Conservation (phyloP, 2,329 filamentous ascomycete species). For the Lasiodiplodia sp. region DNA sequence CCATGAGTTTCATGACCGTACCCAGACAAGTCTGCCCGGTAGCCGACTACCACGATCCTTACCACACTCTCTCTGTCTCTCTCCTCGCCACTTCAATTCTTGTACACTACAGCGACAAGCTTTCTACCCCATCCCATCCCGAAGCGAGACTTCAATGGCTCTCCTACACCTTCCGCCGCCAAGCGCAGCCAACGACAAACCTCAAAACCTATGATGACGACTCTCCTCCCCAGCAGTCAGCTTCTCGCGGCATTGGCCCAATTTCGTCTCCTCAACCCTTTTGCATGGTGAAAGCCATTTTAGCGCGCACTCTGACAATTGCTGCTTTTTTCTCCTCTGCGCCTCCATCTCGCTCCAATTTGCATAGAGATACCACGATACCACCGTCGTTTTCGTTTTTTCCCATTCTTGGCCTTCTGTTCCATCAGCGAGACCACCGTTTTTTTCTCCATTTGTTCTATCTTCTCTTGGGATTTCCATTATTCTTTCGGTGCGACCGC, state of each 20-base stretch:
- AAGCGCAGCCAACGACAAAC: conserved; percentile 17
- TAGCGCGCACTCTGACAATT: conserved; percentile 8
- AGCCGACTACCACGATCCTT: conserved; percentile 16
- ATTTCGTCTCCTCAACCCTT: neutral
- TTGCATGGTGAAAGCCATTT: conserved; percentile 8
- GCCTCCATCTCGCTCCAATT: conserved; percentile 17
- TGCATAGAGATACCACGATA: conserved; percentile 28
- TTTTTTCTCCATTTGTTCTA: neutral
- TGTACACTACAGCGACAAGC: conserved; percentile 18
- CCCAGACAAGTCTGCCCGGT: neutral
- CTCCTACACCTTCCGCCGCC: neutral
- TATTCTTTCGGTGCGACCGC: conserved; percentile 1
- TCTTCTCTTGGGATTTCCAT: neutral
- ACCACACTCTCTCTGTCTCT: neutral
- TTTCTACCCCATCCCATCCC: conserved; percentile 4
- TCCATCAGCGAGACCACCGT: neutral
- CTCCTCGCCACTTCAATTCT: conserved; percentile 8
- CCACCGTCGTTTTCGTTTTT: conserved; percentile 19
- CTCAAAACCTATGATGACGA: conserved; percentile 18
- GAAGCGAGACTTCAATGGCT: conserved; percentile 28
- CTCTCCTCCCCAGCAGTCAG: conserved; percentile 24
- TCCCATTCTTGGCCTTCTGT: neutral
- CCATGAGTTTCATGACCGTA: neutral
- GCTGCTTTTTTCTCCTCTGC: conserved; percentile 20
- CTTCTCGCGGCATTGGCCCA: conserved; percentile 12